These are phyloP conservation scores for Linum tenue DNA, from an alignment of 345 rosid species.

Conservation along the genomic window DNA sequence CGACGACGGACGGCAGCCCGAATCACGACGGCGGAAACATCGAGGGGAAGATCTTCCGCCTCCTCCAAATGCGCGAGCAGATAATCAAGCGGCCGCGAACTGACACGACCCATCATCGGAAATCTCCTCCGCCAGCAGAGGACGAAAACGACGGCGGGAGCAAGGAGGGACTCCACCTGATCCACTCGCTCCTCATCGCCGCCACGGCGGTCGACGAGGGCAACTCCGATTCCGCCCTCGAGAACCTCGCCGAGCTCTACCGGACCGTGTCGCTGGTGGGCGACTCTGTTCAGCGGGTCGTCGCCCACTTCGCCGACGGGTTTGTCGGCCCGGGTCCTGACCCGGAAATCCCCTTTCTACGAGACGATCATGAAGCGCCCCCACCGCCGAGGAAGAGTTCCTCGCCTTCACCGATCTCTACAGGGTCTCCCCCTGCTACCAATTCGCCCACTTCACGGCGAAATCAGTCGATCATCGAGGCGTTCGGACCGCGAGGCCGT, in stretches of 20 bases:
- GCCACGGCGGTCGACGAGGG: constrained; percentile 43
- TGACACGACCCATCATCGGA: constrained; percentile 17
- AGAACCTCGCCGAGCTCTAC: constrained; percentile 37
- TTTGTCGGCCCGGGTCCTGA: constrained; percentile 43
- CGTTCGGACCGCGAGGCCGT: constrained; percentile 40
- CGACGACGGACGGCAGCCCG: neutral
- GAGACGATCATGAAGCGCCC: constrained; percentile 47
- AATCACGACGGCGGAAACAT: constrained; percentile 11
- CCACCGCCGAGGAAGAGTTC: constrained; percentile 40
- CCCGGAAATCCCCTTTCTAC: constrained; percentile 42
- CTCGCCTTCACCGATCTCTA: constrained; percentile 47
- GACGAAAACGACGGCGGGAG: constrained; percentile 21
- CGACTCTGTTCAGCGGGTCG: constrained; percentile 53
- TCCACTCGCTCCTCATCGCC: constrained; percentile 46
- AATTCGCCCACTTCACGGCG: constrained; percentile 67
- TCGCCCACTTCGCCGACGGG: constrained; percentile 53
- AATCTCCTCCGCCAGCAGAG: neutral
- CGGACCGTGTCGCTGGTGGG: constrained; percentile 37
- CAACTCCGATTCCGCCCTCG: constrained; percentile 25
- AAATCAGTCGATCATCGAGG: constrained; percentile 55
- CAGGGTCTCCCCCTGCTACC: constrained; percentile 50
- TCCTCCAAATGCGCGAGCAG: constrained; percentile 49
- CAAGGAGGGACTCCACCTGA: constrained; percentile 44
- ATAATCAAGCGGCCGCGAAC: constrained; percentile 25
- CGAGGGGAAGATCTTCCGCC: constrained; percentile 39